Percentiles rank a stretch among this genome's conserved stretches.
Conservation (phyloP, 768 basidiomycete genomes). For the Rhizopogon roseolus region DNA sequence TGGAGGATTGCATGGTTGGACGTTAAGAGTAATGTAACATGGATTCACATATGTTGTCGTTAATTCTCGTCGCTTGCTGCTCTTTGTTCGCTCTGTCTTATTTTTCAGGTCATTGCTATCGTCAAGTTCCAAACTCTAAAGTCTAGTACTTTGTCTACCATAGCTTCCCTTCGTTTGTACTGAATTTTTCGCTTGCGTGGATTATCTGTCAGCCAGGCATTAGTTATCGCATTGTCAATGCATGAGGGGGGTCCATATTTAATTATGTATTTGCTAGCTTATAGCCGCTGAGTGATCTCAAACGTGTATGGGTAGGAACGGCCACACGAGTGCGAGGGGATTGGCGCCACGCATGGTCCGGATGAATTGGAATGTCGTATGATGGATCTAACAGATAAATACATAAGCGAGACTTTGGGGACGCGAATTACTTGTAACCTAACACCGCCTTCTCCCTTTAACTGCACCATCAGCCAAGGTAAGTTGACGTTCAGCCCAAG, state of each 20-base stretch:
- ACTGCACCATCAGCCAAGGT: constrained; percentile 12
- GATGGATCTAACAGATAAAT: background rate
- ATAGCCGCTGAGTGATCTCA: background rate
- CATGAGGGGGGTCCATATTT: constrained; percentile 10
- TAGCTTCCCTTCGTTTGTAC: constrained; percentile 6
- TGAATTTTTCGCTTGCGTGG: background rate
- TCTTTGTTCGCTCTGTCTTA: constrained; percentile 20
- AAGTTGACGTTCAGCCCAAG: constrained; percentile 9
- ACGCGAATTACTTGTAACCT: background rate
- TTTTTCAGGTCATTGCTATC: constrained; percentile 4
- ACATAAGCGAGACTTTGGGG: background rate
- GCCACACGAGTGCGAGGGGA: constrained; percentile 2
- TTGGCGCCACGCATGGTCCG: constrained; percentile 7
- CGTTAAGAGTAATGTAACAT: constrained; percentile 68
- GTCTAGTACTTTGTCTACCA: background rate
- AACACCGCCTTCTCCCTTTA: background rate
- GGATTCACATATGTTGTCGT: constrained; percentile 18
- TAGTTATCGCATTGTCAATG: constrained; percentile 22
- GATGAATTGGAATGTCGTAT: background rate
- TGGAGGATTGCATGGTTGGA: constrained; percentile 72
- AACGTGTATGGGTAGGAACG: constrained; percentile 14
- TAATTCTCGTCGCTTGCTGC: constrained; percentile 7
- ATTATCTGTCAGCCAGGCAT: constrained; percentile 10
- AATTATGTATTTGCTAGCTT: constrained; percentile 4
- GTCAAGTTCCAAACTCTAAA: background rate